phyloP scores from a whole-genome alignment of 31 red algal genomes.

The Odonthalia washingtoniensis region DNA sequence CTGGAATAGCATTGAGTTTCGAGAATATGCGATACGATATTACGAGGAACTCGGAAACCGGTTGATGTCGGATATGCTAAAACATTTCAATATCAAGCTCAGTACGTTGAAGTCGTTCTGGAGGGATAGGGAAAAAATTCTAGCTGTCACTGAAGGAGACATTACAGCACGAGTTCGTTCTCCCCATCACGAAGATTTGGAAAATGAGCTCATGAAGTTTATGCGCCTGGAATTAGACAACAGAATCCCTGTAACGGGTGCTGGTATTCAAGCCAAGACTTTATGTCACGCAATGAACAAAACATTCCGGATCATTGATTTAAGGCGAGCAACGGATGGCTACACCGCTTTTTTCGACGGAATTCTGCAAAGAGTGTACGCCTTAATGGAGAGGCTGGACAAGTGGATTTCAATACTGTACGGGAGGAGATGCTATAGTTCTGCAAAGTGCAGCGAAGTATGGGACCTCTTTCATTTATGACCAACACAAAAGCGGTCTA shows the following conservation, averaged over 20 bases:
- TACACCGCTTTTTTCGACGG: background rate
- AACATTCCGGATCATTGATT: background rate
- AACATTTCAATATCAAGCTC: too few species aligned
- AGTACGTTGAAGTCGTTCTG: too few species aligned
- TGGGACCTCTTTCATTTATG: background rate
- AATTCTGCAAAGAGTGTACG: background rate
- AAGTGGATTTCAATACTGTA: background rate
- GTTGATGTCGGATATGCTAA: too few species aligned
- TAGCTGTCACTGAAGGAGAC: too few species aligned
- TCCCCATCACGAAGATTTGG: too few species aligned
- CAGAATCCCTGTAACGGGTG: background rate
- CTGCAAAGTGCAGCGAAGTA: background rate
- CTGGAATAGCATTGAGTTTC: too few species aligned
- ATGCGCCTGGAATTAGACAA: background rate
- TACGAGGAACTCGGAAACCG: too few species aligned
- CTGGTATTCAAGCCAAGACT: background rate
- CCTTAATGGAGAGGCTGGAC: slow-evolving; percentile 3
- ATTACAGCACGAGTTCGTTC: too few species aligned
- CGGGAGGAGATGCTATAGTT: background rate
- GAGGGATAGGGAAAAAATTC: too few species aligned
- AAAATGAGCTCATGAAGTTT: slow-evolving; percentile 16
- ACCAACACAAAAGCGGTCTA: background rate
- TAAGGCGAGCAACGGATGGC: slow-evolving; percentile 6
- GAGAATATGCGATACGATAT: too few species aligned
- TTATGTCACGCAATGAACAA: background rate